Evolutionary conservation across 768 basidiomycete genomes (phyloP), one percentile per base, ranked within the genome.

Genomic region (Gloeopeniophorella convolvens): DNA sequence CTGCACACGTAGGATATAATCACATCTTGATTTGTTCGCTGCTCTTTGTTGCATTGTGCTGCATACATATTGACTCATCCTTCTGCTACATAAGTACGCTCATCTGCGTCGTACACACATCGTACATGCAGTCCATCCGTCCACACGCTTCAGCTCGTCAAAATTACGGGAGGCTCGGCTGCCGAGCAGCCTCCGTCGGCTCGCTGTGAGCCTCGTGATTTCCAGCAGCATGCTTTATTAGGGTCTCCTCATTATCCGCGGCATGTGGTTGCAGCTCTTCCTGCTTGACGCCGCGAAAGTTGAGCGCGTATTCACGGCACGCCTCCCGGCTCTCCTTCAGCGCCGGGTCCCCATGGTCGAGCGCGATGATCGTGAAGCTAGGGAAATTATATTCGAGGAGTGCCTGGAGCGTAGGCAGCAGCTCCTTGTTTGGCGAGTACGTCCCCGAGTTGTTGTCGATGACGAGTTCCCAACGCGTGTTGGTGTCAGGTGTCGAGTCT

Each of bases 401-500:
- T 55, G 69, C 71, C 61, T 78, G 76, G 49, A 90, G 64, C 35
- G 71, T 63, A 0, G 83, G 82, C 2, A 92, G 66, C 56, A 90
- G 60, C 45, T 59, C 64, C 45, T 74, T 71, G 60, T 88, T 79
- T 1, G 90, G 89, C 27, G 86, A 75, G 62, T 92, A 91, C 44
- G 89, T 93, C 42, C 89, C 89, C 58, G 80, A 83, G 61, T 86
- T 85, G 60, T 93, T 92, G 64, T 92, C 89, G 60, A 92, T 78
- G 55, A 90, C 82, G 27, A 92, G 64, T 64, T 92, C 87, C 85
- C 89, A 93, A 27, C 69, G 63, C 36, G 83, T 80, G 5, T 75
- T 69, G 4, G 70, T 71, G 56, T 86, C 85, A 1, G 66, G 60
- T 1, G 62, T 73, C 28, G 63, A 65, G 56, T 87, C 84, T 36